Evolutionary conservation across 2,329 filamentous ascomycete genomes (phyloP), one percentile per base, ranked within the genome.

Genomic region (Fusarium hainanense): DNA sequence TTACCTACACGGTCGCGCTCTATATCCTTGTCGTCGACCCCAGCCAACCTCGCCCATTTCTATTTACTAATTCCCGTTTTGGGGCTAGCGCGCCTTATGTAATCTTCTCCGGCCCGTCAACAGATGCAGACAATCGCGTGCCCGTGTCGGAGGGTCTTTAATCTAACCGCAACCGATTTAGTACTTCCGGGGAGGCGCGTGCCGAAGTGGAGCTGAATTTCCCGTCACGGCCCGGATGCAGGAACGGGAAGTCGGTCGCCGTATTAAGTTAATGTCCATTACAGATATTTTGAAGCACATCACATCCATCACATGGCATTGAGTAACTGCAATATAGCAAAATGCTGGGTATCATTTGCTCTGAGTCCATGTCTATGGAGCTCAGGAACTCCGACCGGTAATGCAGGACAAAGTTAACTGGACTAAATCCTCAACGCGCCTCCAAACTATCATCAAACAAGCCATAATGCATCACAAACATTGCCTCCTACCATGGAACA

Each of bases 341-440:
- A 75, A 66, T 50, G 64, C 63, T 75, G 73, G 73, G 73, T 75
- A 75, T 75, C 73, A 75, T 75, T 74, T 71, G 69, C 61, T 71
- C 67, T 46, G 54, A 55, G 58, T 54, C 63, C 66, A 63, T 74
- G 41, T 68, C 59, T 68, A 58, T 70, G 56, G 61, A 60, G 58
- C 68, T 63, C 61, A 21, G 51, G n/a, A 69, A 59, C 58, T 60
- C 58, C 48, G 74, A 64, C 61, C 62, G 40, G 60, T 56, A 37
- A 37, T 63, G 58, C 55, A 63, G 58, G 65, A 43, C 51, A 43
- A 68, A 60, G 61, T 62, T 51, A 63, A 62, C 42, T 52, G 50
- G 32, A 71, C 43, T 40, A 48, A 54, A 43, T 59, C 62, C 34
- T 34, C 58, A 44, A 47, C 57, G 51, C 59, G 56, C 51, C 61